Percentiles rank a stretch among this genome's conserved stretches.
Conservation (phyloP, 1,139 yeast genomes). For the Maudiozyma humilis region DNA sequence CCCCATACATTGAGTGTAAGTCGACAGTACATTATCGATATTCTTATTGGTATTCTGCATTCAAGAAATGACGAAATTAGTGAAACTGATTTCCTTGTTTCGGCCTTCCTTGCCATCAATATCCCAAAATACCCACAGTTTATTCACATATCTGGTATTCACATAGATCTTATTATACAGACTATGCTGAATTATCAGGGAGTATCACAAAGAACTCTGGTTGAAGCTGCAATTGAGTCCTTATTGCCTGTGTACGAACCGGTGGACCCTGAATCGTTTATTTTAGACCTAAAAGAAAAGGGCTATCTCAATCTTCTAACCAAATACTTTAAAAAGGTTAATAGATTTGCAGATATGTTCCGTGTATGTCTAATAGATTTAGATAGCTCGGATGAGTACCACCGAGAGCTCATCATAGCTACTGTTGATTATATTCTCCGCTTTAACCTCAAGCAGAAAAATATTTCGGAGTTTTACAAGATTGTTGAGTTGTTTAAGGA, state of each 20-base stretch:
- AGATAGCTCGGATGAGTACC: neutral
- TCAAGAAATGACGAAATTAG: slow-evolving; percentile 8
- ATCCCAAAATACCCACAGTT: slow-evolving; percentile 77
- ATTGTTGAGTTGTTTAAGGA: slow-evolving; percentile 8
- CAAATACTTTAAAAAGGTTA: slow-evolving; percentile 46
- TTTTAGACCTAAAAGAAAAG: slow-evolving; percentile 46
- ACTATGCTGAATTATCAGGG: slow-evolving; percentile 8
- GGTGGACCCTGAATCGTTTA: slow-evolving; percentile 37
- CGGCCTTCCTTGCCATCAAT: slow-evolving; percentile 67
- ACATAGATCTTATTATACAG: slow-evolving; percentile 41
- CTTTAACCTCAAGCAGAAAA: neutral
- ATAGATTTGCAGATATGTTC: slow-evolving; percentile 44
- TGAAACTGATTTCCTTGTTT: slow-evolving; percentile 35
- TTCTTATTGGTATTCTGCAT: slow-evolving; percentile 21
- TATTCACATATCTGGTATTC: slow-evolving; percentile 56
- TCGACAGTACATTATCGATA: slow-evolving; percentile 30
- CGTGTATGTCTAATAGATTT: slow-evolving; percentile 20
- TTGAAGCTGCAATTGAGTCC: slow-evolving; percentile 66
- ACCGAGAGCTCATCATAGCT: neutral
- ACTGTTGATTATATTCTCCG: slow-evolving; percentile 2
- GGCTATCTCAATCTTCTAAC: slow-evolving; percentile 52
- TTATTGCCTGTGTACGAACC: slow-evolving; percentile 58
- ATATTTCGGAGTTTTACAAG: slow-evolving; percentile 4
- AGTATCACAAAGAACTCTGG: slow-evolving; percentile 37
- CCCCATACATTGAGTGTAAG: slow-evolving; percentile 12